phyloP scores from a whole-genome alignment of 148 eudicot species.

The Rhododendron griersonianum region DNA sequence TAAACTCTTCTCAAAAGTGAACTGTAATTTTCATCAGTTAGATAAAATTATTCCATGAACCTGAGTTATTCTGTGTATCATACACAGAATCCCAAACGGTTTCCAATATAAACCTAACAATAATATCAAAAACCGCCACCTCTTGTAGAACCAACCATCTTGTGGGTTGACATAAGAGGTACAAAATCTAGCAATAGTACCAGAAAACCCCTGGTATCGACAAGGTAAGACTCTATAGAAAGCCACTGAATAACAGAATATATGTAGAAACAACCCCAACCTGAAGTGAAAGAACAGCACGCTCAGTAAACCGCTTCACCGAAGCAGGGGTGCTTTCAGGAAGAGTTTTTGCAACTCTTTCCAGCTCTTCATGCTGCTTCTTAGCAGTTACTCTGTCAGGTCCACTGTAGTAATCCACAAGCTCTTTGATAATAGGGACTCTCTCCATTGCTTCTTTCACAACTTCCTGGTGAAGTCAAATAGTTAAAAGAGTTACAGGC shows the following conservation, averaged over 20 bases:
- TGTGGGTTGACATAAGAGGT: not conserved
- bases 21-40: not conserved
- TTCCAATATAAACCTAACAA: not conserved
- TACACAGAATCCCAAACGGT: not conserved
- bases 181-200: not conserved
- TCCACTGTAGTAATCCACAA: constrained; percentile 78
- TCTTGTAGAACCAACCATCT: not conserved
- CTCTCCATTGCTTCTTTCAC: constrained; percentile 67
- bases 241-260: not conserved
- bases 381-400: constrained; percentile 82
- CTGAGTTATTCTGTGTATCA: not conserved
- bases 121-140: not conserved
- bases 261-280: constrained; percentile 29
- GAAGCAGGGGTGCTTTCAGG: constrained; percentile 66
- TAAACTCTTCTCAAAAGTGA: not conserved
- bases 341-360: constrained; percentile 81
- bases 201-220: not conserved
- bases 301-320: constrained; percentile 66
- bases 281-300: constrained; percentile 88
- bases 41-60: not conserved
- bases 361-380: constrained; percentile 70
- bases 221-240: not conserved
- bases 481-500: not conserved
- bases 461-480: constrained; percentile 37
- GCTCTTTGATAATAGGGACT: constrained; percentile 72